These are phyloP conservation scores for Jackrogersella multiformis DNA, from an alignment of 495 filamentous ascomycete species.

Conservation along the genomic window DNA sequence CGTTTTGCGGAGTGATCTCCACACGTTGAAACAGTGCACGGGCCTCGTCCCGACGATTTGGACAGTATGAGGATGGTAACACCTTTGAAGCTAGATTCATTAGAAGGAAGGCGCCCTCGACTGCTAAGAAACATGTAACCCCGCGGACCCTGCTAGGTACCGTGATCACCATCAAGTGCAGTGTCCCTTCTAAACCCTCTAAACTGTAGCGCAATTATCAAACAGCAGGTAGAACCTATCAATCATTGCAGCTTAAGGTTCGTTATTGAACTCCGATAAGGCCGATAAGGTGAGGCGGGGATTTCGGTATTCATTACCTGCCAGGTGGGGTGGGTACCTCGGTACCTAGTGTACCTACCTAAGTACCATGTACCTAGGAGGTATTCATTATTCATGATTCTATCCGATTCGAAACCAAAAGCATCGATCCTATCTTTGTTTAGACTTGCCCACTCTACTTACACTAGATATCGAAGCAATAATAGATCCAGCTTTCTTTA, in stretches of 20 bases:
- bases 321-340: no score
- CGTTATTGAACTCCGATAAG: constrained; percentile 32
- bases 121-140: constrained; percentile 12
- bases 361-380: no score
- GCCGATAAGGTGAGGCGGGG: constrained; percentile 21
- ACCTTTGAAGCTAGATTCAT: constrained; percentile 8
- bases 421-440: constrained; percentile 23
- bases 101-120: constrained; percentile 6
- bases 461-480: background rate
- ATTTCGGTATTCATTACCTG: no score
- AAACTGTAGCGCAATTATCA: no score
- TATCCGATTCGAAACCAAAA: constrained; percentile 13
- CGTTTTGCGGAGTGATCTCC: constrained; percentile 5
- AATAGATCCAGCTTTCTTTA: background rate
- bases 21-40: constrained; percentile 17
- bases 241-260: constrained; percentile 27
- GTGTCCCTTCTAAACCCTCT: background rate
- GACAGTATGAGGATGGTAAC: constrained; percentile 18
- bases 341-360: no score
- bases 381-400: constrained; percentile 12
- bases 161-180: constrained; percentile 11
- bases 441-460: background rate
- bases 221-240: no score
- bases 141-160: constrained; percentile 18
- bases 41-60: constrained; percentile 13